Evolutionary conservation across 1,284 basidiomycete genomes (phyloP), one percentile per base, ranked within the genome.

Genomic region (Cryptococcus sp.): DNA sequence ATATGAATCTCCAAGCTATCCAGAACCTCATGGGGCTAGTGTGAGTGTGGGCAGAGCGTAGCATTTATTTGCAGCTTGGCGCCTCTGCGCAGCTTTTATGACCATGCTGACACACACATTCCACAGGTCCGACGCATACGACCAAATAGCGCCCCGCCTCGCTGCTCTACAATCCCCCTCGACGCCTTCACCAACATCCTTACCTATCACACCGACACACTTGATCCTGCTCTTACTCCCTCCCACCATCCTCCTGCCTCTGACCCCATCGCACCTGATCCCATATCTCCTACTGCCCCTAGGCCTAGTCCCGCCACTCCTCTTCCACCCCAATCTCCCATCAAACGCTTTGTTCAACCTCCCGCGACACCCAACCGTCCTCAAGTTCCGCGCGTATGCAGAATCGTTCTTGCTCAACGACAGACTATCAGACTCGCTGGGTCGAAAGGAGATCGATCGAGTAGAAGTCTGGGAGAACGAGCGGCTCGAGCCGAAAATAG

Each of bases 1-100:
- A 73, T 54, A 75, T 78, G 75, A 80, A 80, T 60, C 55, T 80
- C 19, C 79, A 80, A 56, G 78, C 77, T 3, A 79, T 80, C 51
- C 79, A 80, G 66, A 80, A 80, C 62, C 67, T 79, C 25, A 79
- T 80, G 78, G 78, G 78, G 7, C 56, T 74, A 15, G 61, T 76
- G 75, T 76, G 51, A 66, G 75, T 70, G 15, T 55, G 27, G 23
- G 49, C 41, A 27, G 23, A 10, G 41, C 20, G 20, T 22, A 20
- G 4, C 50, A 17, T 20, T 22, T 48, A 3, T n/a, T 39, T 54
- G 25, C 11, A 38, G 22, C 25, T 35, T 45, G 15, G 10, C 27
- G 27, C 19, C 16, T 16, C 6, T 31, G 17, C 6, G 25, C 6
- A 25, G 3, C 25, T 25, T 3, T 25, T 6, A 25, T 25, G 25